Percentiles rank a stretch among this genome's conserved stretches.
phyloP scores from a whole-genome alignment of 2,329 filamentous ascomycete genomes.

The Trichoderma sp. region DNA sequence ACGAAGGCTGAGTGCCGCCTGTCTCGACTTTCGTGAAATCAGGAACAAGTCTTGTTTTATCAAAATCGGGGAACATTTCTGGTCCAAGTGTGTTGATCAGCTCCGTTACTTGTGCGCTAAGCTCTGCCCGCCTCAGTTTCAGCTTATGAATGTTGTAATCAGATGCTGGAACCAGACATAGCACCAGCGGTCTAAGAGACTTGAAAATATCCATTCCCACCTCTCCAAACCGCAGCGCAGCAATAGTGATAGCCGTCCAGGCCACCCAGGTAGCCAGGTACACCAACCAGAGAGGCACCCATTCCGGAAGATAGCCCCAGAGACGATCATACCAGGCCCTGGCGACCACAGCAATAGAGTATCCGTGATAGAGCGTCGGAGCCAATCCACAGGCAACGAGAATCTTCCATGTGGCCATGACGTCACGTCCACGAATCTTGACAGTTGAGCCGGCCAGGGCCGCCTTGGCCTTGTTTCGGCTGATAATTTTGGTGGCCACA shows the following conservation, averaged over 20 bases:
- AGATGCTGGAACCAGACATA: constrained; percentile 83
- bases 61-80: constrained; percentile 97
- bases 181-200: constrained; percentile 82
- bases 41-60: constrained; percentile 70
- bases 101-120: constrained; percentile 83
- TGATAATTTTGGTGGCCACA: constrained; percentile 80
- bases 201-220: constrained; percentile 99
- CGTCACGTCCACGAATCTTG: constrained; percentile 85
- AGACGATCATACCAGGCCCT: constrained; percentile 82
- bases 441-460: constrained; percentile 84
- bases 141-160: constrained; percentile 83
- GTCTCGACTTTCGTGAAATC: constrained; percentile 52
- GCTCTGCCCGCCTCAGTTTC: constrained; percentile 69
- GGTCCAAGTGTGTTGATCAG: constrained; percentile 94
- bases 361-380: constrained; percentile 79
- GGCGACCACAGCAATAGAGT: constrained; percentile 73
- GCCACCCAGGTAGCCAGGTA: constrained; percentile 75
- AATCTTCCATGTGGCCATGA: constrained; percentile 93
- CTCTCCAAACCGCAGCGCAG: constrained; percentile 91
- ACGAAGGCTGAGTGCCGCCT: constrained; percentile 33
- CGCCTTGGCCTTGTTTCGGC: constrained; percentile 77
- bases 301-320: constrained; percentile 78
- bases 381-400: constrained; percentile 84
- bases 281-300: constrained; percentile 78
- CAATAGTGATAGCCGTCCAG: constrained; percentile 89